Base-by-base conservation (phyloP, 2,329 filamentous ascomycete genomes). In the Aspergillus intermedius region DNA sequence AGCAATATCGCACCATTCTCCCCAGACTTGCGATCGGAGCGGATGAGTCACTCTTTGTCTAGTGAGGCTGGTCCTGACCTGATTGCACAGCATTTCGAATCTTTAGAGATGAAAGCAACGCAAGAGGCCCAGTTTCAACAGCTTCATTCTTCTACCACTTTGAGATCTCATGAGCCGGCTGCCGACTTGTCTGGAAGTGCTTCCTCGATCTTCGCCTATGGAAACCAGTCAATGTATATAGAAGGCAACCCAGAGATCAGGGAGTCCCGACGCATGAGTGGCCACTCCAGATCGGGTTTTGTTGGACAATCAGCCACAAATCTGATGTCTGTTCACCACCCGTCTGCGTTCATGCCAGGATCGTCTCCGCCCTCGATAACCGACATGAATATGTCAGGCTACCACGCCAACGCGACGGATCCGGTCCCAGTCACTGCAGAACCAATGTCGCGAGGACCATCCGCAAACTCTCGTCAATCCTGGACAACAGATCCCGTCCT, bases 401-500 rank as follows among this genome's bases (percentile, higher is more conserved):
- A 19, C n/a, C 25, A 28, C 25, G 25, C 37, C 2, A 21, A 21
- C 19, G 37, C 15, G 5, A 65, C 64, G 42, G 48, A 52, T 15
- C 64, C 64, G 5, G 67, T 71, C 23, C 56, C 59, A 1, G 52
- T 50, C 7, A 17, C 32, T 3, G 44, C 59, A 1, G 65, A 65
- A 39, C 55, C 63, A 3, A 64, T 71, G 54, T 64, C 67, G 2
- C 66, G 68, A 30, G 56, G 60, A 13, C 56, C 60, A 7, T 71
- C 68, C 0, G 54, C 52, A 2, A 59, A 64, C 40, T 71, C 69
- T 5, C 57, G 62, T 17, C 59, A 63, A 15, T 71, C 67, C 4
- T 64, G 65, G 62, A 58, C 61, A 12, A 70, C 69, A 5, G 69
- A 71, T 12, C 68, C 68, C 8, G 52, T 60, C 8, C 58, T 57